Evolutionary conservation across 2,329 filamentous ascomycete species (phyloP).

Genomic region (Calonectria fujianensis): DNA sequence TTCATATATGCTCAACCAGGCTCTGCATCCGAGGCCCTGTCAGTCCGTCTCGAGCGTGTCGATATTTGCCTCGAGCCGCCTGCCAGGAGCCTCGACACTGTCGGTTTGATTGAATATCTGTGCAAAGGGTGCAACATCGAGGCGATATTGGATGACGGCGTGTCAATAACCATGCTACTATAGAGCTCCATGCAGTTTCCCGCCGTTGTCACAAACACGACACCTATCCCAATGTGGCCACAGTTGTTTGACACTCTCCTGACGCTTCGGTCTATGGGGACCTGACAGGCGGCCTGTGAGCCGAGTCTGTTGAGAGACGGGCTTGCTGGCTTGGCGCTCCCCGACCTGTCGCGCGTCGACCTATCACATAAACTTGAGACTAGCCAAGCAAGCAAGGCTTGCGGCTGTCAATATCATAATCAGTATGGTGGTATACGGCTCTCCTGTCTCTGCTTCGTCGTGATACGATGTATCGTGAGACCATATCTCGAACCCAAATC

Average conservation of each 20-base stretch:
- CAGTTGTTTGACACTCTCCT: slow-evolving; percentile 40
- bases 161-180: slow-evolving; percentile 40
- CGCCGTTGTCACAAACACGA: slow-evolving; percentile 26
- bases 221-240: slow-evolving; percentile 38
- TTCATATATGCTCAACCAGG: slow-evolving; percentile 29
- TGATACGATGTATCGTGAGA: slow-evolving; percentile 39
- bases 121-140: slow-evolving; percentile 11
- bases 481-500: slow-evolving; percentile 38
- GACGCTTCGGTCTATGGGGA: slow-evolving; percentile 30
- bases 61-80: background rate
- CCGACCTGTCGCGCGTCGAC: slow-evolving; percentile 23
- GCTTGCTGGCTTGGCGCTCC: slow-evolving; percentile 46
- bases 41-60: slow-evolving; percentile 39
- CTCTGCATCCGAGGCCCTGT: background rate
- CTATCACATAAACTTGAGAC: slow-evolving; percentile 29
- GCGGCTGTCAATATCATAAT: slow-evolving; percentile 19
- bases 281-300: slow-evolving; percentile 42
- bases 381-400: slow-evolving; percentile 20
- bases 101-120: background rate
- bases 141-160: slow-evolving; percentile 41
- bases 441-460: slow-evolving; percentile 36
- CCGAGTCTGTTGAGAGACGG: slow-evolving; percentile 35
- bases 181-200: slow-evolving; percentile 37
- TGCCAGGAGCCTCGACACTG: background rate
- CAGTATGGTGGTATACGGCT: background rate